phyloP scores from a whole-genome alignment of 2,329 filamentous ascomycete genomes.

The Coniochaeta sp. region DNA sequence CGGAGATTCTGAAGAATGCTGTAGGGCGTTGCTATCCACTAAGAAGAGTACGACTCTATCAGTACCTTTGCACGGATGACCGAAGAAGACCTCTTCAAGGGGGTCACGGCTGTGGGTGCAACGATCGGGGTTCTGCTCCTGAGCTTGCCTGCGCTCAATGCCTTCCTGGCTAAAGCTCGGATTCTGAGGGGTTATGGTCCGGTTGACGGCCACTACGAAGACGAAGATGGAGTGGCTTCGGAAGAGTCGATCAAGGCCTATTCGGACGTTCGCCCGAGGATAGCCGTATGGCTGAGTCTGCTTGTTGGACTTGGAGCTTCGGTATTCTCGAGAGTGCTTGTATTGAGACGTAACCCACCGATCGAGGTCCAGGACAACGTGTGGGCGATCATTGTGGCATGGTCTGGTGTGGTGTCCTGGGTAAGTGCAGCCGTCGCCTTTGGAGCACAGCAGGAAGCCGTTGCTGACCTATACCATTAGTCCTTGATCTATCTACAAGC shows the following conservation, averaged over 20 bases:
- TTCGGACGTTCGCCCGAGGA: conserved; percentile 18
- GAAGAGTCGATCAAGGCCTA: conserved; percentile 22
- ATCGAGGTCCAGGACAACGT: background rate
- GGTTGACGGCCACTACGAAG: conserved; percentile 19
- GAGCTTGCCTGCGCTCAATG: conserved; percentile 7
- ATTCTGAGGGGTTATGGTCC: conserved; percentile 10
- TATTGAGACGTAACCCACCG: background rate
- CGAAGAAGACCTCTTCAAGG: conserved; percentile 6
- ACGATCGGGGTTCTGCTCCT: conserved; percentile 7
- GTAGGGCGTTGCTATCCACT: background rate
- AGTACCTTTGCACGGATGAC: conserved; percentile 3
- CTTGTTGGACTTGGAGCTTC: conserved; percentile 17
- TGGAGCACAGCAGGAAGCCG: background rate
- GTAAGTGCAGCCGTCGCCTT: conserved; percentile 7
- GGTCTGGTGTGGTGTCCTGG: conserved; percentile 15
- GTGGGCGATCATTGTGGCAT: conserved; percentile 8
- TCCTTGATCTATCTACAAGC: conserved; percentile 19
- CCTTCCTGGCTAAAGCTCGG: background rate
- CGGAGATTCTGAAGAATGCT: background rate
- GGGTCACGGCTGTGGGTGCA: conserved; percentile 3
- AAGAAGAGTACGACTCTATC: background rate
- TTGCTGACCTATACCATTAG: conserved; percentile 5
- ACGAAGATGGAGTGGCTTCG: conserved; percentile 22
- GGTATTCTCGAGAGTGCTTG: conserved; percentile 14
- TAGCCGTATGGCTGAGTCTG: conserved; percentile 15